Evolutionary conservation across 1,284 basidiomycete genomes (phyloP).

Genomic region (Boletus semigastroideus): DNA sequence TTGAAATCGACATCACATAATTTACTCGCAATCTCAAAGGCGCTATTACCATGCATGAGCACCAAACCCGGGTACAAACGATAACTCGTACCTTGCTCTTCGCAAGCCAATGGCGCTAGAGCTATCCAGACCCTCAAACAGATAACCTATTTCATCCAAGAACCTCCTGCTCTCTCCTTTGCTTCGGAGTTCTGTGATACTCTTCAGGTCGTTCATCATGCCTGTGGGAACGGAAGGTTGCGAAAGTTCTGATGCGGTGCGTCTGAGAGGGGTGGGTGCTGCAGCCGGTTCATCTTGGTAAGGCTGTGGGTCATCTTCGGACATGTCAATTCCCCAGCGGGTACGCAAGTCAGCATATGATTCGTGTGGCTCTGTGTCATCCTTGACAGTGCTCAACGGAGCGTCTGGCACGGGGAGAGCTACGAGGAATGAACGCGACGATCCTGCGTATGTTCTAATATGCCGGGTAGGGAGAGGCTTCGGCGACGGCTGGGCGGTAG

Average conservation of each 20-base stretch:
- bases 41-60: conserved; percentile 41
- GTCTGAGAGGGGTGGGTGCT: conserved; percentile 24
- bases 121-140: conserved; percentile 71
- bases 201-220: conserved; percentile 74
- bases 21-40: conserved; percentile 70
- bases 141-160: conserved; percentile 76
- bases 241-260: conserved; percentile 18
- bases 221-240: conserved; percentile 41
- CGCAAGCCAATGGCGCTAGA: conserved; percentile 54
- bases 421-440: conserved; percentile 73
- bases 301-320: conserved; percentile 63
- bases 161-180: conserved; percentile 79
- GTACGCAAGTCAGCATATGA: conserved; percentile 67
- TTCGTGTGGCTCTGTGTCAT: conserved; percentile 57
- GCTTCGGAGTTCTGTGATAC: conserved; percentile 73
- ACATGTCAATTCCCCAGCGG: conserved; percentile 73
- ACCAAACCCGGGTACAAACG: not conserved
- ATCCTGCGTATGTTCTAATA: conserved; percentile 68
- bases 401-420: conserved; percentile 43
- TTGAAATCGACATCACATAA: conserved; percentile 71
- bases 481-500: conserved; percentile 22
- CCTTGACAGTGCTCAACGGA: conserved; percentile 23
- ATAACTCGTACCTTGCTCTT: conserved; percentile 53
- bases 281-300: conserved; percentile 12
- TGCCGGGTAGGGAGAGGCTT: conserved; percentile 35